A percentile compares a stretch with the other conserved stretches of the same genome.
Evolutionary conservation across 2,329 filamentous ascomycete genomes (phyloP).

Genomic region (Fusarium odoratissimum): DNA sequence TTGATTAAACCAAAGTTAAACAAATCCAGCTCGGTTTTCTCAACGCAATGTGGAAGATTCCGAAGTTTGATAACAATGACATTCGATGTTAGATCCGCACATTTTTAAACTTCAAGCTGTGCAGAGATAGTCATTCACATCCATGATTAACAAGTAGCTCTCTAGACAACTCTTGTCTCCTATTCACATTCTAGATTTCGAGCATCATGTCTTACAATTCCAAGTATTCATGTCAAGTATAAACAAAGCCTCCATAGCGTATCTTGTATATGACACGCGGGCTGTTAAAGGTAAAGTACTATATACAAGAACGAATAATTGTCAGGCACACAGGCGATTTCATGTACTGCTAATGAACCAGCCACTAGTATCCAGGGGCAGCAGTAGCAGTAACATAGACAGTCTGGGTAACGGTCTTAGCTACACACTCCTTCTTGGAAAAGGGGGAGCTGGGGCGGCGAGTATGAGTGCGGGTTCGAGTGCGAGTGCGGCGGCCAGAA

Average conservation of each 20-base stretch:
- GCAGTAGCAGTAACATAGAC: constrained; percentile 42
- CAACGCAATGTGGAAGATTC: neutral
- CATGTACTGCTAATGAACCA: neutral
- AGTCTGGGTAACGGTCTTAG: constrained; percentile 36
- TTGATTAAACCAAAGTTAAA: neutral
- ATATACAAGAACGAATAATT: constrained; percentile 19
- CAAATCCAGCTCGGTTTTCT: neutral
- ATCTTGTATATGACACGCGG: neutral
- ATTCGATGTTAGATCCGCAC: neutral
- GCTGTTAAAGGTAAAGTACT: constrained; percentile 8
- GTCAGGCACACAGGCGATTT: neutral
- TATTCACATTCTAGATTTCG: neutral
- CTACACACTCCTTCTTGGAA: constrained; percentile 21
- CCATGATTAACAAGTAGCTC: no score
- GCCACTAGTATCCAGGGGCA: constrained; percentile 12
- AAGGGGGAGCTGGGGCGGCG: constrained; percentile 17
- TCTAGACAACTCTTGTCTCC: neutral
- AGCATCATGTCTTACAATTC: neutral
- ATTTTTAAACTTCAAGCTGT: neutral
- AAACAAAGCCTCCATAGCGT: neutral
- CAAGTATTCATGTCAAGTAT: neutral
- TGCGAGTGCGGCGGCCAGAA: constrained; percentile 24
- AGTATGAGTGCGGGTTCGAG: constrained; percentile 14
- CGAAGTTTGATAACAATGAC: no score
- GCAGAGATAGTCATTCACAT: neutral